Conservation (phyloP, 345 rosid genomes). For the Eucalyptus guilfoylei region DNA sequence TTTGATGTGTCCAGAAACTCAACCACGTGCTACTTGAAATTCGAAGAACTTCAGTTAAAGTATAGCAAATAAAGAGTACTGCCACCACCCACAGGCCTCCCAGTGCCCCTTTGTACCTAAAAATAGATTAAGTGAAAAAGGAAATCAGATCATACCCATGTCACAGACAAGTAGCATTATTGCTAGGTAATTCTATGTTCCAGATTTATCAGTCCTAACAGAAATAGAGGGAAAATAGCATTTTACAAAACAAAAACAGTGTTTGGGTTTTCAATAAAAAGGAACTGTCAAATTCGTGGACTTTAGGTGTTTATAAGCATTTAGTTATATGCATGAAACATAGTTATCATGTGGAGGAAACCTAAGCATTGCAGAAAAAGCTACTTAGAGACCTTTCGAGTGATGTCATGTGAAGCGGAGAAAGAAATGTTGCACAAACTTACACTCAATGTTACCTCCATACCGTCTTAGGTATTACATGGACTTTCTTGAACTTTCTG, state of each 20-base stretch:
- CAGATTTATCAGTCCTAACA: background rate
- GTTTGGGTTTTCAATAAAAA: background rate
- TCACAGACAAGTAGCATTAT: background rate
- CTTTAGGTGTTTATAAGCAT: background rate
- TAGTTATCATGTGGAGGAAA: background rate
- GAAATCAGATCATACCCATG: background rate
- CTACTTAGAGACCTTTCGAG: background rate
- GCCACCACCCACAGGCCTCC: constrained; percentile 87
- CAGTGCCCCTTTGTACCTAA: constrained; percentile 74
- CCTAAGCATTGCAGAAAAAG: background rate
- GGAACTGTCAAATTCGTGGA: background rate
- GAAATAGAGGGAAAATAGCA: background rate
- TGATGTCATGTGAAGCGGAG: background rate
- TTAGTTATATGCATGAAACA: background rate
- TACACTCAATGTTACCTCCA: background rate
- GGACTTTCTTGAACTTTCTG: background rate
- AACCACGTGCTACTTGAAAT: constrained; percentile 90
- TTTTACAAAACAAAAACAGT: background rate
- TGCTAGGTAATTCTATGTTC: background rate
- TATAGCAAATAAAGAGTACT: constrained; percentile 59
- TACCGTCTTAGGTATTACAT: background rate
- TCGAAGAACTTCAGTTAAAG: constrained; percentile 68
- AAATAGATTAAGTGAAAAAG: background rate
- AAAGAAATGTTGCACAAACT: background rate
- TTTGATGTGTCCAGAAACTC: constrained; percentile 78